Conservation (phyloP, 108 stramenopile genomes). For the Pseudonitzschia pungens region DNA sequence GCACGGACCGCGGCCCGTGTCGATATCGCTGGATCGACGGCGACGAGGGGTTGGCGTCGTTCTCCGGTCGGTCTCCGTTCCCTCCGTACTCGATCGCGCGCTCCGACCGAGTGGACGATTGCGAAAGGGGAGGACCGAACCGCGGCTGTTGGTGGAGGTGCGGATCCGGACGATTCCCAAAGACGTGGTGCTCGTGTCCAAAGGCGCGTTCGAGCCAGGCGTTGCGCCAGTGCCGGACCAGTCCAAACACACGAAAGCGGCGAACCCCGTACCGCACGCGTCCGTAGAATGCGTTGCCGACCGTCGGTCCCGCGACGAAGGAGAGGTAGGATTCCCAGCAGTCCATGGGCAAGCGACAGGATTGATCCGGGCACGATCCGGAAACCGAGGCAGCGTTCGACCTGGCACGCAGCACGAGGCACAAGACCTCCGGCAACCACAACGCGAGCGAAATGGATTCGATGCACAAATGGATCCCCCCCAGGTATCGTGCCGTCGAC, state of each 20-base stretch:
- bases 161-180: background rate
- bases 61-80: background rate
- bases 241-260: slow-evolving; percentile 71
- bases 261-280: slow-evolving; percentile 41
- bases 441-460: slow-evolving; percentile 68
- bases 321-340: slow-evolving; percentile 19
- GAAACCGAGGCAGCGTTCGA: slow-evolving; percentile 35
- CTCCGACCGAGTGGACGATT: too few relatives aligned
- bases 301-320: slow-evolving; percentile 32
- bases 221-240: slow-evolving; percentile 82
- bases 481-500: slow-evolving; percentile 65
- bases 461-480: slow-evolving; percentile 59
- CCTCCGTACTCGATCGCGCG: background rate
- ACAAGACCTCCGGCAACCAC: slow-evolving; percentile 69
- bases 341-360: too few relatives aligned
- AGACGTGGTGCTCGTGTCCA: slow-evolving; percentile 15
- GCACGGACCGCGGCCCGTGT: background rate
- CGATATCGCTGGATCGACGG: background rate
- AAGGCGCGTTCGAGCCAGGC: slow-evolving; percentile 73
- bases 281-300: slow-evolving; percentile 38
- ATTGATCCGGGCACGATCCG: background rate
- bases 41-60: background rate
- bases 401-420: slow-evolving; percentile 41
- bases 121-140: background rate
- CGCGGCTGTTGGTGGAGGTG: background rate